phyloP scores from a whole-genome alignment of 2,329 filamentous ascomycete species.

The Fusarium begoniae region DNA sequence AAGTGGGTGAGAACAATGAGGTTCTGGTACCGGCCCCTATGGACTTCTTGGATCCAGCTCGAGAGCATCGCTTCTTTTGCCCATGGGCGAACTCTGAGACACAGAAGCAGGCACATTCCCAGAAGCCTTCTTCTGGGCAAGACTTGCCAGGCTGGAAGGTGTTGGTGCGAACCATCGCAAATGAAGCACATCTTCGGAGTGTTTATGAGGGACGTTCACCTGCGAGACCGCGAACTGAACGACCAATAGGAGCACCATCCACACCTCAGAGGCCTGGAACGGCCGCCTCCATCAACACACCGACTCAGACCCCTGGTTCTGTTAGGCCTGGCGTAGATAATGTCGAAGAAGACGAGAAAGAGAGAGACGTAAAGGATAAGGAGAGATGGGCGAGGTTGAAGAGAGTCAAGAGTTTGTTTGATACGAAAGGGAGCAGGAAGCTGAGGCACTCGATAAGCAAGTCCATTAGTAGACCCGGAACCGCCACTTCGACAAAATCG shows the following conservation, averaged over 20 bases:
- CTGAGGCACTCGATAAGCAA: conserved; percentile 52
- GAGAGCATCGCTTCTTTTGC: conserved; percentile 84
- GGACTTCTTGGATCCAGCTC: conserved; percentile 72
- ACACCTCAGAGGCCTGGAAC: conserved; percentile 36
- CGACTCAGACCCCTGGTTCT: conserved; percentile 22
- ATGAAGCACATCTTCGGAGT: conserved; percentile 63
- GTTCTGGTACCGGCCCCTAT: conserved; percentile 69
- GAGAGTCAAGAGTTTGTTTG: conserved; percentile 76
- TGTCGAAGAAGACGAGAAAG: conserved; percentile 53
- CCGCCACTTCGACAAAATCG: conserved; percentile 47
- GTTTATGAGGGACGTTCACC: conserved; percentile 46
- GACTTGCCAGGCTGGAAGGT: conserved; percentile 64
- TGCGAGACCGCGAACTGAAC: conserved; percentile 19
- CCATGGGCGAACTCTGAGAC: conserved; percentile 76
- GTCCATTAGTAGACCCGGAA: conserved; percentile 53
- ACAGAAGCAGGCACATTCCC: conserved; percentile 59
- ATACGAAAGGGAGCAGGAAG: conserved; percentile 69
- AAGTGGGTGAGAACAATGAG: conserved; percentile 63
- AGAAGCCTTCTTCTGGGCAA: conserved; percentile 46
- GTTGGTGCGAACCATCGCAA: conserved; percentile 63
- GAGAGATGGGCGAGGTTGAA: conserved; percentile 77
- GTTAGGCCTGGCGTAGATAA: conserved; percentile 16
- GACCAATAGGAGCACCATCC: conserved; percentile 24
- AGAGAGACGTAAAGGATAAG: conserved; percentile 69
- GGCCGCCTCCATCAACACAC: conserved; percentile 20